A percentile compares a stretch with the other conserved stretches of the same genome.
Conservation (phyloP, 31 red algal species). For the Odonthalia washingtoniensis region DNA sequence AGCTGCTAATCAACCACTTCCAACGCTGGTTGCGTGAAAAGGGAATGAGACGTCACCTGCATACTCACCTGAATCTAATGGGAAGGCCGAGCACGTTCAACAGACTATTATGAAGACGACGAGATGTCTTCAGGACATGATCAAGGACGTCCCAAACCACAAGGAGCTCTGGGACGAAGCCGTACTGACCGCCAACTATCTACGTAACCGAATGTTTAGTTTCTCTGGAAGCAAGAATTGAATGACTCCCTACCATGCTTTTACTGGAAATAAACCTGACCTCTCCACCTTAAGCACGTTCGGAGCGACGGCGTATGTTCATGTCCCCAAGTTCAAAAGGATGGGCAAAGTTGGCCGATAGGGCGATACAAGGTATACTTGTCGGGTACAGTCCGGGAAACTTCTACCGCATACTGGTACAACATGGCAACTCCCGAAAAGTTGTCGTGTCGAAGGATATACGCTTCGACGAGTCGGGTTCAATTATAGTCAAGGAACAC, state of each 20-base stretch:
- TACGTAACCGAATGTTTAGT: slow-evolving; percentile 43
- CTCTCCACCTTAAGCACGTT: slow-evolving; percentile 17
- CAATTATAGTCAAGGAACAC: too few species aligned
- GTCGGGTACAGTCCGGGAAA: slow-evolving; percentile 30
- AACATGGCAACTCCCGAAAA: not conserved
- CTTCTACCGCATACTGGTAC: slow-evolving; percentile 26
- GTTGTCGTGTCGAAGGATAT: slow-evolving; percentile 29
- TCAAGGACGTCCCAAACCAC: not conserved
- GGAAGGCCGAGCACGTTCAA: slow-evolving; percentile 45
- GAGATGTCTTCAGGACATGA: slow-evolving; percentile 13
- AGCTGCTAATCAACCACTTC: slow-evolving; percentile 32
- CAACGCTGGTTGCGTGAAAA: slow-evolving; percentile 28
- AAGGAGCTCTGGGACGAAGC: slow-evolving; percentile 25
- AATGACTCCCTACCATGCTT: slow-evolving; percentile 43
- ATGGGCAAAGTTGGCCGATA: slow-evolving; percentile 21
- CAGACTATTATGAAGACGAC: slow-evolving; percentile 31
- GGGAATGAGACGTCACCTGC: slow-evolving; percentile 39
- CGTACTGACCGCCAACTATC: slow-evolving; percentile 17
- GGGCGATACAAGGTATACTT: slow-evolving; percentile 9
- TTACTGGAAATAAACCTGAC: slow-evolving; percentile 31
- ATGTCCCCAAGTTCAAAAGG: slow-evolving; percentile 29
- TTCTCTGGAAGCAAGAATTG: not conserved
- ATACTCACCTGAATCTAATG: slow-evolving; percentile 64
- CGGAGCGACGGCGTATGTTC: slow-evolving; percentile 21
- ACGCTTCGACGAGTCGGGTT: slow-evolving; percentile 13